Conservation (phyloP, 352 stramenopile species). For the Lagenidium giganteum region DNA sequence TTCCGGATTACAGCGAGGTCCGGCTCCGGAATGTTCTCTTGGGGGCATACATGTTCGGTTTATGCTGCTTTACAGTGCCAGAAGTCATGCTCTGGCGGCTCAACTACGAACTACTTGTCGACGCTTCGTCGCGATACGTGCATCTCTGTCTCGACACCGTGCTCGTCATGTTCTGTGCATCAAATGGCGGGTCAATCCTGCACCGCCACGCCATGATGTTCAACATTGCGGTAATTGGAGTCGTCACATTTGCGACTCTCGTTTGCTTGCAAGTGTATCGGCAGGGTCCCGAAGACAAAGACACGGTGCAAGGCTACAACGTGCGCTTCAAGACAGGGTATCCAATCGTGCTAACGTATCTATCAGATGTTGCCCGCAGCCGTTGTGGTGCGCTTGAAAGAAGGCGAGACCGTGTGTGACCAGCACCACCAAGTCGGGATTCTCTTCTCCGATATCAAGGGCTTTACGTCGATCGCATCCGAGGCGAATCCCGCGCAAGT, state of each 20-base stretch:
- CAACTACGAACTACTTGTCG: conserved; percentile 49
- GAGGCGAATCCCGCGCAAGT: conserved; percentile 82
- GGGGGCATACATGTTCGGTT: conserved; percentile 47
- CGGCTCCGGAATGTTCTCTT: conserved; percentile 66
- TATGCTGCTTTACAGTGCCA: conserved; percentile 42
- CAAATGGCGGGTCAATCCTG: conserved; percentile 73
- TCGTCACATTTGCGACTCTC: conserved; percentile 42
- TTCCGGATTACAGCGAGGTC: conserved; percentile 48
- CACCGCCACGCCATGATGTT: conserved; percentile 61
- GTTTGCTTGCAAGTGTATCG: conserved; percentile 39
- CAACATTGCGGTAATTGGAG: conserved; percentile 46
- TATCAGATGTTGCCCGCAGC: conserved; percentile 86
- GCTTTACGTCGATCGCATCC: conserved; percentile 88
- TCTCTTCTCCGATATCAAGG: conserved; percentile 90
- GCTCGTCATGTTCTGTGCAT: conserved; percentile 81
- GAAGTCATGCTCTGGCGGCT: conserved; percentile 50
- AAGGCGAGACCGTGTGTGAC: conserved; percentile 78
- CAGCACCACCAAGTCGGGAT: conserved; percentile 86
- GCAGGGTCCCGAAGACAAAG: conserved; percentile 19
- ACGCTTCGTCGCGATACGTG: conserved; percentile 62
- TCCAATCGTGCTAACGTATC: conserved; percentile 70
- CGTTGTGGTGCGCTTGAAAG: conserved; percentile 82
- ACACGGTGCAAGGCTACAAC: conserved; percentile 44
- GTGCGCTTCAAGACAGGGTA: conserved; percentile 80
- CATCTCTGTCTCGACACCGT: conserved; percentile 79